A percentile compares a stretch with the other conserved stretches of the same genome.
phyloP scores from a whole-genome alignment of 495 filamentous ascomycete genomes.

The Talaromyces ruber region DNA sequence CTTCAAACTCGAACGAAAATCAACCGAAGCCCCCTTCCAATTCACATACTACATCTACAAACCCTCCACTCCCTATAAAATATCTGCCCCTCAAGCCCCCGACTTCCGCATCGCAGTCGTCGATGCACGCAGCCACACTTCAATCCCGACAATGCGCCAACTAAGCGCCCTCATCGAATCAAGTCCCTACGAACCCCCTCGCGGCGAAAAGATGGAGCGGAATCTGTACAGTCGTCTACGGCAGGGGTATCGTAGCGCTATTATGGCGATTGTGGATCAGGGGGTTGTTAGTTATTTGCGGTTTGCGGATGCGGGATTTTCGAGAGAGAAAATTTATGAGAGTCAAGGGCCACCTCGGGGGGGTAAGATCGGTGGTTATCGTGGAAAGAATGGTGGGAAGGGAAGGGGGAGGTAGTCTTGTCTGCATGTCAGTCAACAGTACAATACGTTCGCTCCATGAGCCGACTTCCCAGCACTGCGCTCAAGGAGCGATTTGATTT shows the following conservation, averaged over 20 bases:
- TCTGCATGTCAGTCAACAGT: not conserved
- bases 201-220: slow-evolving; percentile 36
- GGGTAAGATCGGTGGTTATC: slow-evolving; percentile 26
- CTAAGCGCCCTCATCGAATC: slow-evolving; percentile 59
- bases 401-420: slow-evolving; percentile 16
- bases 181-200: slow-evolving; percentile 56
- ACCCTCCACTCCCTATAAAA: slow-evolving; percentile 59
- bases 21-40: slow-evolving; percentile 46
- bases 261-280: slow-evolving; percentile 82
- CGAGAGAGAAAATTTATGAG: slow-evolving; percentile 61
- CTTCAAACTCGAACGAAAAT: slow-evolving; percentile 9
- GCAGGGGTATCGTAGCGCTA: slow-evolving; percentile 74
- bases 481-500: slow-evolving; percentile 3
- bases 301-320: slow-evolving; percentile 72
- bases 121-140: slow-evolving; percentile 56
- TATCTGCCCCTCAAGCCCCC: slow-evolving; percentile 62
- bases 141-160: slow-evolving; percentile 64
- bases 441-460: not conserved
- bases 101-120: slow-evolving; percentile 79
- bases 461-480: not conserved
- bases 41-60: slow-evolving; percentile 77
- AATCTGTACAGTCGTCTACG: slow-evolving; percentile 63
- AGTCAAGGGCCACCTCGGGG: slow-evolving; percentile 14
- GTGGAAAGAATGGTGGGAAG: slow-evolving; percentile 26
- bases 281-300: slow-evolving; percentile 83